Evolutionary conservation across 148 eudicot genomes (phyloP).

Genomic region (Chenopodium quinoa): DNA sequence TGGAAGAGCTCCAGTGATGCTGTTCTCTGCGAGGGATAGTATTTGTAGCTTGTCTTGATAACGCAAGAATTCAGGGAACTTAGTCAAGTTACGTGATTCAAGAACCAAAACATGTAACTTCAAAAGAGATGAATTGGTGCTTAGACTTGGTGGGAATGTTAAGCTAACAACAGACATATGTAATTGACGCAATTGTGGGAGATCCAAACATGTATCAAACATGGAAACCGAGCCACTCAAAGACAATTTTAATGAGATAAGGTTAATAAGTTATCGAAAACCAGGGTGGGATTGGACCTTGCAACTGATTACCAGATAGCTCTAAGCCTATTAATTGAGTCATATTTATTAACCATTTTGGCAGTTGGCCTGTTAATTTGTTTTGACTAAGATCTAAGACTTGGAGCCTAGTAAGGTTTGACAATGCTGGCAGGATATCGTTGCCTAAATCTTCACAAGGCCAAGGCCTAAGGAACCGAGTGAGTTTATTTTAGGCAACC

Average conservation of each 20-base stretch:
- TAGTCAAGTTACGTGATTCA: slow-evolving; percentile 8
- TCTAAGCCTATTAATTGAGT: not conserved
- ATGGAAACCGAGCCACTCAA: not conserved
- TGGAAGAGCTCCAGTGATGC: slow-evolving; percentile 17
- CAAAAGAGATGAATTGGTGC: not conserved
- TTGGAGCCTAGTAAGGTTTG: not conserved
- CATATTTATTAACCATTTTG: slow-evolving; percentile 3
- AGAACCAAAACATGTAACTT: slow-evolving; percentile 4
- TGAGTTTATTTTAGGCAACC: too few species aligned
- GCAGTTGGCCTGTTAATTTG: not conserved
- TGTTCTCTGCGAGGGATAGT: not conserved
- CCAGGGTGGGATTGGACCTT: slow-evolving; percentile 6
- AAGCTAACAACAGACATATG: not conserved
- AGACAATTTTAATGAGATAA: not conserved
- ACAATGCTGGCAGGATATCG: not conserved
- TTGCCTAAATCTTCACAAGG: not conserved
- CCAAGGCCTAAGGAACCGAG: not conserved
- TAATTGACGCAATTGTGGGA: slow-evolving; percentile 1
- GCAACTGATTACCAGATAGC: not conserved
- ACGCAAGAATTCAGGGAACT: slow-evolving; percentile 5
- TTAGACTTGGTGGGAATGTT: not conserved
- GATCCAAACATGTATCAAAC: not conserved
- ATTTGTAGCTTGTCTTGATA: not conserved
- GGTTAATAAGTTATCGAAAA: not conserved
- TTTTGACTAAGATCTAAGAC: not conserved